Evolutionary conservation across 108 stramenopile genomes (phyloP).

Genomic region (Pseudonitzschia pungens): DNA sequence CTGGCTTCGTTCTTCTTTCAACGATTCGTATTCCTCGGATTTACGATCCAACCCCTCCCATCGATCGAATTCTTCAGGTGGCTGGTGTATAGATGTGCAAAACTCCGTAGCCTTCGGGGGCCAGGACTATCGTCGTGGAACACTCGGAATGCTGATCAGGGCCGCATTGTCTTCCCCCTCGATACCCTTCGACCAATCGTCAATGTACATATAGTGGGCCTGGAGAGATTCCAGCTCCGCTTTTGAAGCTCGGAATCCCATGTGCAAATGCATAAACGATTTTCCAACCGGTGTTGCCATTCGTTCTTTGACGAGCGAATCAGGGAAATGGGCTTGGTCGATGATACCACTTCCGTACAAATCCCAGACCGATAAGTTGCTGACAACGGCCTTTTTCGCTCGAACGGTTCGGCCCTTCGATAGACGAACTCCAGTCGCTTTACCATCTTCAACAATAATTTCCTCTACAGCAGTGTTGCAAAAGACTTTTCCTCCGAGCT

Average conservation of each 20-base stretch:
- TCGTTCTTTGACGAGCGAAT: slow-evolving; percentile 51
- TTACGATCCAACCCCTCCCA: slow-evolving; percentile 79
- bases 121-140: slow-evolving; percentile 83
- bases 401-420: slow-evolving; percentile 25
- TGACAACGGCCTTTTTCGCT: slow-evolving; percentile 69
- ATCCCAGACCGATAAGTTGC: slow-evolving; percentile 76
- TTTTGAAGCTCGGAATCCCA: slow-evolving; percentile 67
- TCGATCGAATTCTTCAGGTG: slow-evolving; percentile 71
- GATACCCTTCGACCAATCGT: slow-evolving; percentile 74
- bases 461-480: slow-evolving; percentile 66
- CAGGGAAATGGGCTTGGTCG: slow-evolving; percentile 46
- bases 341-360: slow-evolving; percentile 63
- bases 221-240: slow-evolving; percentile 61
- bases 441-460: slow-evolving; percentile 58
- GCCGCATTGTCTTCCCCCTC: slow-evolving; percentile 83
- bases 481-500: slow-evolving; percentile 63
- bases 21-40: slow-evolving; percentile 66
- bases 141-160: slow-evolving; percentile 82
- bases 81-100: slow-evolving; percentile 85
- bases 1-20: slow-evolving; percentile 82
- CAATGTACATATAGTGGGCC: slow-evolving; percentile 86
- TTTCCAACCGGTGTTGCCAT: slow-evolving; percentile 57
- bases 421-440: slow-evolving; percentile 63
- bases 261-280: slow-evolving; percentile 84
- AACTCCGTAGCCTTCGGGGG: slow-evolving; percentile 78